Conservation (phyloP, 805 yeast genomes). For the Wickerhamiella kazuoi region DNA sequence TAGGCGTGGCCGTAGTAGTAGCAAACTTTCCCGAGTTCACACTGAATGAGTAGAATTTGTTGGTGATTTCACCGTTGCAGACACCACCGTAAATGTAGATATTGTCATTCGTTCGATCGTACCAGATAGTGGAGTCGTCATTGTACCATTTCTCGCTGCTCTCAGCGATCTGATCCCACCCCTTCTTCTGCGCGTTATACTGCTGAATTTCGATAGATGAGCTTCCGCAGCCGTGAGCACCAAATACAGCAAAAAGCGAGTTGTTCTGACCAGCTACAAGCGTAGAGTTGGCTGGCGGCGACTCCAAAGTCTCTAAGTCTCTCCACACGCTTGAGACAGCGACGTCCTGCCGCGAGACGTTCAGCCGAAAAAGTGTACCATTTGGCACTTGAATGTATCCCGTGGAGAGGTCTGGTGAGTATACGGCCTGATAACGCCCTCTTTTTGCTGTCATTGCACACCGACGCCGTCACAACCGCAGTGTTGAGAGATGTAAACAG, state of each 20-base stretch:
- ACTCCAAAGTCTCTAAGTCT: conserved; percentile 10
- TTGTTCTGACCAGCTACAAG: conserved; percentile 13
- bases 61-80: conserved; percentile 12
- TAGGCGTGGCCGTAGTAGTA: conserved; percentile 5
- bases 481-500: background rate
- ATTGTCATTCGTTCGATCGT: conserved; percentile 9
- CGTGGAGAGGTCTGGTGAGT: conserved; percentile 3
- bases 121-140: conserved; percentile 16
- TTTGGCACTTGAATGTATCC: conserved; percentile 1
- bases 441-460: background rate
- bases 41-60: conserved; percentile 13
- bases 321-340: background rate
- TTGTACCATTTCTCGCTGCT: conserved; percentile 13
- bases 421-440: conserved; percentile 4
- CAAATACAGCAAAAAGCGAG: conserved; percentile 3
- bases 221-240: conserved; percentile 13
- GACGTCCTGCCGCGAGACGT: conserved; percentile 1
- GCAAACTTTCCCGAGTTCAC: conserved; percentile 9
- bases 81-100: conserved; percentile 20
- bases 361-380: conserved; percentile 2
- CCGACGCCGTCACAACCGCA: too few species aligned
- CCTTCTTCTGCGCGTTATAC: conserved; percentile 8
- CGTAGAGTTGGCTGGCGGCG: conserved; percentile 17
- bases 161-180: conserved; percentile 14
- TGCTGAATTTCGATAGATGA: conserved; percentile 13